These are phyloP conservation scores for Trichosporon sp. DNA, from an alignment of 1,284 basidiomycete species.

Conservation along the genomic window DNA sequence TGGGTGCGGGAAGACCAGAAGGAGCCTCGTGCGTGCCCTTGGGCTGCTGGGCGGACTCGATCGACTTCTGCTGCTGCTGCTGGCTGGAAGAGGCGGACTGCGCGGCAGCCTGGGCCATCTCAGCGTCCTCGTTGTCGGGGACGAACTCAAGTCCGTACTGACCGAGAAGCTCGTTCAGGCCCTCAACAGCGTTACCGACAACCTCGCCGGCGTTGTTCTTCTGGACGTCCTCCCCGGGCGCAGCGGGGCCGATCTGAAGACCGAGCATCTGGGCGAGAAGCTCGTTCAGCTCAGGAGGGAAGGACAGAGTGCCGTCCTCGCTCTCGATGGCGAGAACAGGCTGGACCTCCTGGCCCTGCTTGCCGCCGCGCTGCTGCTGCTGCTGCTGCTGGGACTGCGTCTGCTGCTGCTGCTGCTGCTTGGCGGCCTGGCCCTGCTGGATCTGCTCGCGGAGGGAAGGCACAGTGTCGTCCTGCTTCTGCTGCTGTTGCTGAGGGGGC, in stretches of 20 bases:
- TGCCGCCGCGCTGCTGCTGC: background rate
- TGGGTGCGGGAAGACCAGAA: conserved; percentile 17
- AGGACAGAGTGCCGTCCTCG: conserved; percentile 1
- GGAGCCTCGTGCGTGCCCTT: conserved; percentile 23
- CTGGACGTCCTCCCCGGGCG: conserved; percentile 14
- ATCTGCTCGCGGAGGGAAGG: background rate
- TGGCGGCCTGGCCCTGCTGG: background rate
- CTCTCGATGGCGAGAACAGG: background rate
- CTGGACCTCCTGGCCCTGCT: background rate
- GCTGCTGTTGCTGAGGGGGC: background rate
- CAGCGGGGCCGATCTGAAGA: conserved; percentile 30
- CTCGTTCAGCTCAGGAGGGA: conserved; percentile 38
- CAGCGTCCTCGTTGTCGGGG: conserved; percentile 22
- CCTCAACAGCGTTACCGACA: conserved; percentile 23
- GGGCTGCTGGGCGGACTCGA: conserved; percentile 16
- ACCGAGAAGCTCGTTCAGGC: conserved; percentile 37
- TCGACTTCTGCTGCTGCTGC: background rate
- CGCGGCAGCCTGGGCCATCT: conserved; percentile 7
- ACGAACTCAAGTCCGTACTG: conserved; percentile 44
- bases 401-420: background rate
- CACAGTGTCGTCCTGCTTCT: background rate
- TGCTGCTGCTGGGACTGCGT: background rate
- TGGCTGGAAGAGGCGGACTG: conserved; percentile 4
- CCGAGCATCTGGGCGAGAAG: conserved; percentile 41
- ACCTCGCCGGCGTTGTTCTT: conserved; percentile 9